Percentiles rank a stretch among this genome's conserved stretches.
These are phyloP conservation scores for Tetrapisispora fleetii DNA, from an alignment of 805 yeast genomes.

Conservation along the genomic window DNA sequence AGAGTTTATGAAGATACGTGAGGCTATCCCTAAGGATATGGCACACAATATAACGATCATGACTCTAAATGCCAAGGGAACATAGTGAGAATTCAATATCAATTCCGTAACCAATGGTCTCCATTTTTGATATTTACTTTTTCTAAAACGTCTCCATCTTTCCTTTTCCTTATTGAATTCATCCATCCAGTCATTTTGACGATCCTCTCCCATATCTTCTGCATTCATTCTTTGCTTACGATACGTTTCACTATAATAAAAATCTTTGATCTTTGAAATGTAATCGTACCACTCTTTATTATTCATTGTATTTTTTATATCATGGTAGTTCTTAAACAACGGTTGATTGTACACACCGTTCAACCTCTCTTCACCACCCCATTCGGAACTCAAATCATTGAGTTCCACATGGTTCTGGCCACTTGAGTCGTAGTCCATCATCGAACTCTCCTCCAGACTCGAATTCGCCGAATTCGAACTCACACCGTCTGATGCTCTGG, in stretches of 20 bases:
- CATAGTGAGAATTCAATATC: constrained; percentile 64
- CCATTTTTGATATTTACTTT: constrained; percentile 52
- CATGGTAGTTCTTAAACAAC: constrained; percentile 12
- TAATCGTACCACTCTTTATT: constrained; percentile 25
- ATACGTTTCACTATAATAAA: constrained; percentile 14
- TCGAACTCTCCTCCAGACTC: not conserved
- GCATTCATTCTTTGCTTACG: not conserved
- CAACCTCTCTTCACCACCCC: constrained; percentile 68
- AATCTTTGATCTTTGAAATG: constrained; percentile 20
- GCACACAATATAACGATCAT: constrained; percentile 49
- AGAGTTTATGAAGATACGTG: constrained; percentile 41
- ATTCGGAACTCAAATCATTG: constrained; percentile 39
- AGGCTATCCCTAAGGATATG: constrained; percentile 65
- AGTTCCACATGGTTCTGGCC: constrained; percentile 1
- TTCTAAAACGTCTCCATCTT: constrained; percentile 29
- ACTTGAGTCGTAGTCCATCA: constrained; percentile 4
- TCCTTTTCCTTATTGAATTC: constrained; percentile 21
- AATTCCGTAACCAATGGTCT: constrained; percentile 49
- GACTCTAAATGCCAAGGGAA: constrained; percentile 67
- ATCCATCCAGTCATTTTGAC: constrained; percentile 11
- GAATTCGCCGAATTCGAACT: not conserved
- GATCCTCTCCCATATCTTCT: not conserved
- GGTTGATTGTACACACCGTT: constrained; percentile 37
- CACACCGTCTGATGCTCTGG: not conserved
- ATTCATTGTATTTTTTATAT: constrained; percentile 23